Percentiles rank a stretch among this genome's conserved stretches.
Conservation (phyloP, 257 asterid species). For the Capsicum baccatum region DNA sequence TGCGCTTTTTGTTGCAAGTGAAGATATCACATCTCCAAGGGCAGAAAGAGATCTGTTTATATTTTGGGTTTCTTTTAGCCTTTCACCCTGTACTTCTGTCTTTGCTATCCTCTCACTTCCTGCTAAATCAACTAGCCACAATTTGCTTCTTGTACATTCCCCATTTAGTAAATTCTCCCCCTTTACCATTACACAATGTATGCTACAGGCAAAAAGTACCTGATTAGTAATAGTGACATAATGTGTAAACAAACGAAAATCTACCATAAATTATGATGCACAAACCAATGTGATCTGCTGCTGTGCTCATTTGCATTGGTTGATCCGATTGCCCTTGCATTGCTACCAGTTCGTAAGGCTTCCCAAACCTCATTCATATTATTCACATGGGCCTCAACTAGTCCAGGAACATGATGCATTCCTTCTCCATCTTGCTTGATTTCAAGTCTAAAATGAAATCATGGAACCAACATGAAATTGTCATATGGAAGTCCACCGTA, state of each 20-base stretch:
- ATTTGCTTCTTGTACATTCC: conserved; percentile 90
- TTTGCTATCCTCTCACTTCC: conserved; percentile 97
- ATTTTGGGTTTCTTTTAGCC: conserved; percentile 91
- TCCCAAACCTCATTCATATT: conserved; percentile 90
- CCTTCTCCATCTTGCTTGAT: conserved; percentile 92
- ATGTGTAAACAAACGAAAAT: conserved; percentile 11
- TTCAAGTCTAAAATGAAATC: conserved; percentile 65
- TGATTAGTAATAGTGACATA: background rate
- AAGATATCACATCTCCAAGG: conserved; percentile 93
- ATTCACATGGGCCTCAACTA: conserved; percentile 81
- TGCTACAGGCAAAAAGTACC: conserved; percentile 48
- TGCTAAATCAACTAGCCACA: conserved; percentile 92
- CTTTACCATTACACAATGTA: conserved; percentile 95
- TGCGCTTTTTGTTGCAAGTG: conserved; percentile 86
- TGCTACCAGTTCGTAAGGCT: conserved; percentile 80
- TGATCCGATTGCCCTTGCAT: conserved; percentile 87
- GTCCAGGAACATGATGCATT: conserved; percentile 90
- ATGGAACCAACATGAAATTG: background rate
- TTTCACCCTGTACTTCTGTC: conserved; percentile 91
- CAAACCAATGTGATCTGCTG: conserved; percentile 96
- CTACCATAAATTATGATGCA: conserved; percentile 26
- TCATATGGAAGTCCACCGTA: background rate
- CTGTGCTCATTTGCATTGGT: conserved; percentile 92
- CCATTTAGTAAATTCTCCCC: conserved; percentile 84
- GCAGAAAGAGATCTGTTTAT: conserved; percentile 94